Base-by-base conservation (phyloP, 2,329 filamentous ascomycete species). In the Endoconidiophora laricicola region DNA sequence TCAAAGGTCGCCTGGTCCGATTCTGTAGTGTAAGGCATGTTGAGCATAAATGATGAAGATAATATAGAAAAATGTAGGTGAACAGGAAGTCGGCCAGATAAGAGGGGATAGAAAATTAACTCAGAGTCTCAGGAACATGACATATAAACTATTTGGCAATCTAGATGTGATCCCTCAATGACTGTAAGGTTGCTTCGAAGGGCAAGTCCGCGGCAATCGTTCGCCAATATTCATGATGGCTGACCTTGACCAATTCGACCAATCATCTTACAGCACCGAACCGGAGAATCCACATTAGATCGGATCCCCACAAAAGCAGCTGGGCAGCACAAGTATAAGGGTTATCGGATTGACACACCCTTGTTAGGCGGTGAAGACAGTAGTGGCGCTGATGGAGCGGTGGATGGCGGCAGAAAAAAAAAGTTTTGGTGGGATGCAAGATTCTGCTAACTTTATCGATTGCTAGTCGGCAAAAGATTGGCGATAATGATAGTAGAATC, bases 1-100 rank as follows among this genome's bases (percentile, higher is more conserved):
- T 72, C 65, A 57, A 78, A 76, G 43, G 68, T 62, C 43, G 69
- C 65, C 47, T 63, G 63, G 54, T 69, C 64, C 6, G 72, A 63
- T 18, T 69, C 66, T 26, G 68, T 64, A 40, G 60, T 63, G 55
- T 66, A 73, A 14, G 50, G 29, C 54, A 55, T 55, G 16, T 16
- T 51, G 46, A 26, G 39, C 9, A 33, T 12, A 12, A 33, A 33
- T 33, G 29, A 33, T 6, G 3, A 12, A 33, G 29, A 9, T 7
- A 18, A 9, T 44, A 33, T 44, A 41, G 14, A 29, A 36, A 26
- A 33, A 44, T 40, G 16, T 14, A n/a, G 10, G 26, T 23, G 49
- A 26, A 36, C 42, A 36, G 38, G 20, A 14, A 24, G 44, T 4
- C 20, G 3, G 44, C 9, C 9, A 3, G 29, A 12, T 33, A 33